A percentile compares a stretch with the other conserved stretches of the same genome.
phyloP scores from a whole-genome alignment of 257 asterid species.

The Cinchona pubescens region DNA sequence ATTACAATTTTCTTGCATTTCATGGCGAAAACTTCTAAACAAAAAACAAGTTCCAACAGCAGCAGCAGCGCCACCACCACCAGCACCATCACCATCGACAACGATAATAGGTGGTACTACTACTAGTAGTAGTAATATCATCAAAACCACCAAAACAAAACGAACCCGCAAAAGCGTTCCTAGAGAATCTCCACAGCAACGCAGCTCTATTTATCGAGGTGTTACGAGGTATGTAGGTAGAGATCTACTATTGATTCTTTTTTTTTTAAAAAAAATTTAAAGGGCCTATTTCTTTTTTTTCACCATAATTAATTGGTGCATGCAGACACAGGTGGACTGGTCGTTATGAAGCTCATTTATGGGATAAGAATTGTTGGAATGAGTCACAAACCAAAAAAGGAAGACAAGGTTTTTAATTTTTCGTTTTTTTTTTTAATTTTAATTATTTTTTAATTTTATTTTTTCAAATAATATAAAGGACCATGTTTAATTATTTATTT shows the following conservation, averaged over 20 bases:
- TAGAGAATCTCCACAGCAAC: slow-evolving; percentile 75
- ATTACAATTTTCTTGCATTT: slow-evolving; percentile 2
- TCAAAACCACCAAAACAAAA: slow-evolving; percentile 27
- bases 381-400: slow-evolving; percentile 91
- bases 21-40: slow-evolving; percentile 72
- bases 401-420: slow-evolving; percentile 95
- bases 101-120: not conserved
- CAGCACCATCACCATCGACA: slow-evolving; percentile 8
- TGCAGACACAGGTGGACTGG: slow-evolving; percentile 97
- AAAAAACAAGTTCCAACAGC: slow-evolving; percentile 12
- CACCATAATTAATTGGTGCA: not conserved
- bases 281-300: not conserved
- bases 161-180: slow-evolving; percentile 67
- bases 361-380: slow-evolving; percentile 99
- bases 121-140: not conserved
- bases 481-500: not conserved
- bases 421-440: not conserved
- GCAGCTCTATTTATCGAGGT: slow-evolving; percentile 86
- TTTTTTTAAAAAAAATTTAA: not conserved
- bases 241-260: not conserved
- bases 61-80: slow-evolving; percentile 6
- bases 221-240: slow-evolving; percentile 80
- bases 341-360: slow-evolving; percentile 90
- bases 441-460: not conserved
- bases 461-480: not conserved